Evolutionary conservation across 495 filamentous ascomycete genomes (phyloP).

Genomic region (Penicillium canariense): DNA sequence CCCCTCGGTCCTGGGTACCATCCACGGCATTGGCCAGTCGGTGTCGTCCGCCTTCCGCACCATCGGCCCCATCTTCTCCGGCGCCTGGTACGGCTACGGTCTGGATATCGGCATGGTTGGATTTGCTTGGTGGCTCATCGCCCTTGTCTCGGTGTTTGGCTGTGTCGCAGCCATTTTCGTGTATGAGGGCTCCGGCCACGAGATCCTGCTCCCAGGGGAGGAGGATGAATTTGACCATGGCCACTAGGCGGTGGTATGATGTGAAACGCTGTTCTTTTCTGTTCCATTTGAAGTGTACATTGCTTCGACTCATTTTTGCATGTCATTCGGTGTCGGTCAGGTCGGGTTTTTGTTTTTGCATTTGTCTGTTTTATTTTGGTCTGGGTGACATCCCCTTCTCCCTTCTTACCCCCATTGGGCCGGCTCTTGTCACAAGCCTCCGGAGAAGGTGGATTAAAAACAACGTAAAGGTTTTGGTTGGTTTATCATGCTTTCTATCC

Average conservation of each 20-base stretch:
- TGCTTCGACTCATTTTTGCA: slow-evolving; percentile 28
- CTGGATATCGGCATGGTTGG: slow-evolving; percentile 69
- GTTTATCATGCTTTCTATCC: neutral
- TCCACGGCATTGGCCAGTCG: slow-evolving; percentile 79
- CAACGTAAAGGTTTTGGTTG: neutral
- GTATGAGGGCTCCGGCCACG: slow-evolving; percentile 70
- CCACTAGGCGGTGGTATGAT: slow-evolving; percentile 15
- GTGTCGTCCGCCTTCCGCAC: slow-evolving; percentile 69
- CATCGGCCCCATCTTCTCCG: slow-evolving; percentile 69
- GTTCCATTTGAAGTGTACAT: slow-evolving; percentile 21
- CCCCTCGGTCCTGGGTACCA: slow-evolving; percentile 73
- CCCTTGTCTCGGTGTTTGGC: slow-evolving; percentile 59
- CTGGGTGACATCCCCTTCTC: neutral
- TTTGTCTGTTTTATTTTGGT: neutral
- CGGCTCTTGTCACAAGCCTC: neutral
- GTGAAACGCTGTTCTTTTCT: slow-evolving; percentile 15
- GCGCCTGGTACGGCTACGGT: slow-evolving; percentile 69
- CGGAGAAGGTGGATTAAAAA: neutral
- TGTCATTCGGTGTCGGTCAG: slow-evolving; percentile 22
- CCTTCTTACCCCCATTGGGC: no score
- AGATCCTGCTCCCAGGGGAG: slow-evolving; percentile 66
- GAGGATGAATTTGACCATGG: slow-evolving; percentile 47
- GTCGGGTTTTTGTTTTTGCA: slow-evolving; percentile 7
- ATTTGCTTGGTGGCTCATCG: slow-evolving; percentile 74
- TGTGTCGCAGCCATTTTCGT: slow-evolving; percentile 64